A percentile compares a stretch with the other conserved stretches of the same genome.
Evolutionary conservation across 31 red algal species (phyloP).

Genomic region (Endocladia muricata): DNA sequence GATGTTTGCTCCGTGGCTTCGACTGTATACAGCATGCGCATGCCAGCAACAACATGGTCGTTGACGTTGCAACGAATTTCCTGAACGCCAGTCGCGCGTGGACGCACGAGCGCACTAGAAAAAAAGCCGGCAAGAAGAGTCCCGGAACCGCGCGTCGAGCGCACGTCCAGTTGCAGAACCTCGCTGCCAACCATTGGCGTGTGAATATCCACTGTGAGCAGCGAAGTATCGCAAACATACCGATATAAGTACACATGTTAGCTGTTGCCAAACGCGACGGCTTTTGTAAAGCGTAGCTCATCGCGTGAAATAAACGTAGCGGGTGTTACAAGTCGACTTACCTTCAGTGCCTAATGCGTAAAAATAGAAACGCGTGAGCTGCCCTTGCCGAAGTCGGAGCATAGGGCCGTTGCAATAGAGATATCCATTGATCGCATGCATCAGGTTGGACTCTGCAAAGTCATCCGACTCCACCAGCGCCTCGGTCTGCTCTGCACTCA

Average conservation of each 20-base stretch:
- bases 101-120: conserved; percentile 21
- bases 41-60: conserved; percentile 42
- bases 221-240: too few species aligned
- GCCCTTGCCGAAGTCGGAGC: background rate
- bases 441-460: conserved; percentile 49
- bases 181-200: conserved; percentile 31
- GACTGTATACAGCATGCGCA: conserved; percentile 19
- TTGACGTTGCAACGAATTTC: conserved; percentile 36
- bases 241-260: background rate
- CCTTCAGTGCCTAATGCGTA: conserved; percentile 37
- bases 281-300: background rate
- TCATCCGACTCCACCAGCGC: conserved; percentile 19
- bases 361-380: conserved; percentile 29
- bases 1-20: background rate
- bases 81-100: conserved; percentile 11
- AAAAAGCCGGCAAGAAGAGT: conserved; percentile 28
- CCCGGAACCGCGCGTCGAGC: conserved; percentile 8
- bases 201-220: conserved; percentile 42
- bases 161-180: conserved; percentile 21
- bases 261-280: background rate
- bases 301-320: background rate
- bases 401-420: conserved; percentile 38
- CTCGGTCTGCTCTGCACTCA: conserved; percentile 5
- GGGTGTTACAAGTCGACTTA: background rate
- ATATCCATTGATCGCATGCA: conserved; percentile 45